These are phyloP conservation scores for Neotropicomus parvogracilis DNA, from an alignment of 1,284 basidiomycete genomes.

Conservation along the genomic window DNA sequence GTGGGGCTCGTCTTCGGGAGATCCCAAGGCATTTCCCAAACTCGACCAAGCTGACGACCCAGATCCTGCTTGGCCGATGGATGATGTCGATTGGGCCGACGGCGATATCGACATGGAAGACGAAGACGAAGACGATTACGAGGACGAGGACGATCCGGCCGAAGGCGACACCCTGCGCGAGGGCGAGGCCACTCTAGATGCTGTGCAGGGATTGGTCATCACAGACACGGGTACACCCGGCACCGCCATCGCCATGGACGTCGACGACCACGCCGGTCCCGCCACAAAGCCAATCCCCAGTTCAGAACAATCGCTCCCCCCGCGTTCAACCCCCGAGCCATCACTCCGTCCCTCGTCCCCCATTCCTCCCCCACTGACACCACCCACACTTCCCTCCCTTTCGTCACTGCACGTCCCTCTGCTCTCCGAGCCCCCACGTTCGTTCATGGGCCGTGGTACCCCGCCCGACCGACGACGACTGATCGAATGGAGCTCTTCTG, in stretches of 20 bases:
- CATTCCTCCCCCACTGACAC: constrained; percentile 1
- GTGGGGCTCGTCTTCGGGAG: constrained; percentile 15
- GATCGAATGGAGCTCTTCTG: constrained; percentile 28
- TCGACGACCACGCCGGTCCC: constrained; percentile 1
- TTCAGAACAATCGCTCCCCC: neutral
- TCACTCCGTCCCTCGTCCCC: constrained; percentile 8
- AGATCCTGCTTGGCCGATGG: constrained; percentile 22
- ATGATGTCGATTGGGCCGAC: constrained; percentile 29
- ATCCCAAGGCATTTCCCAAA: constrained; percentile 14
- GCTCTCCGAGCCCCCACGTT: constrained; percentile 32
- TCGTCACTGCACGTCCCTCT: constrained; percentile 33
- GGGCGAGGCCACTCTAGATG: constrained; percentile 13
- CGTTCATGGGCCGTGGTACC: constrained; percentile 35
- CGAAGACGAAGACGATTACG: constrained; percentile 32
- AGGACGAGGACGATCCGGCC: constrained; percentile 27
- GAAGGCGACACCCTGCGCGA: constrained; percentile 12
- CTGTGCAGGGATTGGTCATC: constrained; percentile 16
- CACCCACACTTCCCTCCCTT: constrained; percentile 22
- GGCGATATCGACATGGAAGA: constrained; percentile 33
- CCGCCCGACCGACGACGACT: constrained; percentile 30
- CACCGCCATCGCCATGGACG: constrained; percentile 5
- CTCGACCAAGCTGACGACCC: constrained; percentile 22
- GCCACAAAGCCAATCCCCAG: neutral
- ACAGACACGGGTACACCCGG: no score
- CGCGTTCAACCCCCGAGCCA: constrained; percentile 1